Base-by-base conservation (phyloP, 2,329 filamentous ascomycete species). In the Ophiobolus disseminans region DNA sequence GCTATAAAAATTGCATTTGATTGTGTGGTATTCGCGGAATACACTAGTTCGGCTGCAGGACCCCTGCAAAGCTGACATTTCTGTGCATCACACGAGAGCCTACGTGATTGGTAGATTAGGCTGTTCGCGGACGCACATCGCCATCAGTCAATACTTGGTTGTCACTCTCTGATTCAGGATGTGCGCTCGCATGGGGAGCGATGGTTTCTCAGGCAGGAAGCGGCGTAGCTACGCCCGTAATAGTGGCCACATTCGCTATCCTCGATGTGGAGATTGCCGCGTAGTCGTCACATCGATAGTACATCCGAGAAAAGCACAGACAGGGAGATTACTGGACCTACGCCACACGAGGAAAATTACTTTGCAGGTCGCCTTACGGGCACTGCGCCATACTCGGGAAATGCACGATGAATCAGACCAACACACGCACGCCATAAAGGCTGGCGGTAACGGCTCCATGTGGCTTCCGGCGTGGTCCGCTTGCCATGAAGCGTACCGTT, bases 231-330 rank as follows among this genome's bases (percentile, higher is more conserved):
- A 19, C 19, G 34, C 20, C 34, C 16, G 34, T 21, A 36, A 36
- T 36, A n/a, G 34, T n/a, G 19, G 23, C 25, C 23, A 30, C 34
- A 16, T 36, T 36, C 34, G 17, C 23, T 40, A 26, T 28, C 17
- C 13, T 28, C 13, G 16, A 38, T 40, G 38, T 40, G 38, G 38
- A 40, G 17, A 40, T 40, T 40, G 38, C 38, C 38, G 38, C 38
- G 31, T 43, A 43, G 20, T 46, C 36, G 48, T 50, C 44, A 46
- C 48, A 45, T 41, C 32, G 41, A 50, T 32, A 50, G 48, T 45
- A 41, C 38, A 42, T 41, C 37, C 37, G 38, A 42, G 26, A n/a
- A n/a, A n/a, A 38, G 48, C 48, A 50, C 48, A 43, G 48, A 50
- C 48, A 43, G 31, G 25, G 48, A 46, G 42, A 50, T 50, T 46